Evolutionary conservation across 2,329 filamentous ascomycete genomes (phyloP), one percentile per base, ranked within the genome.

Genomic region (Colletotrichum sp.): DNA sequence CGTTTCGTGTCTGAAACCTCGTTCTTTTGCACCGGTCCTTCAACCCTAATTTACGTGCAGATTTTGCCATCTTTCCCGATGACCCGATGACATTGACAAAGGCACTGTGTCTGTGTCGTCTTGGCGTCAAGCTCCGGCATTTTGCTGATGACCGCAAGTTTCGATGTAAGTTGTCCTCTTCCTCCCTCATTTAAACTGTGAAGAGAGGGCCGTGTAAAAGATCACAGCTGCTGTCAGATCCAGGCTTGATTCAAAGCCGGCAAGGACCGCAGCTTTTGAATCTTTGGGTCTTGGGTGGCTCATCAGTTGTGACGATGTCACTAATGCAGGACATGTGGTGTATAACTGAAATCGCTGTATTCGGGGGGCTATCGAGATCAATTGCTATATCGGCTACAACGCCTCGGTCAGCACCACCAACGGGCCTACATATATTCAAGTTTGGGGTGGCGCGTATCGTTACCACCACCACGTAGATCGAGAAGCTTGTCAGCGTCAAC

Each of bases 301-400:
- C 8, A 78, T 80, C 32, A 73, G 72, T 10, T 36, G 15, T 1
- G 15, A 16, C 34, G 15, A 16, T 36, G 15, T 36, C 34, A 36
- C 34, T 16, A 8, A 36, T 16, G 34, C 15, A 36, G 34, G 34
- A 6, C 78, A 81, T 26, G 59, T 79, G n/a, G 76, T 78, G 28
- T 82, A 78, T 28, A 78, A 82, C 32, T 79, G 74, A 18, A 81
- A 65, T 18, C 78, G 78, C 18, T 75, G 78, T 7, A 59, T 81
- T 2, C 78, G 78, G 2, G 68, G 78, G 3, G 77, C 80, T 1
- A 78, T 73, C 1, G 77, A 83, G 63, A 80, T 84, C 72, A 84
- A 82, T 75, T 82, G 79, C 65, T 85, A 82, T 64, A 83, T 85
- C 13, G 83, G 84, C n/a, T 85, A 85, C 67, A 71, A 78, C 3